Base-by-base conservation (phyloP, 345 rosid species). In the Rhodamnia argentea region DNA sequence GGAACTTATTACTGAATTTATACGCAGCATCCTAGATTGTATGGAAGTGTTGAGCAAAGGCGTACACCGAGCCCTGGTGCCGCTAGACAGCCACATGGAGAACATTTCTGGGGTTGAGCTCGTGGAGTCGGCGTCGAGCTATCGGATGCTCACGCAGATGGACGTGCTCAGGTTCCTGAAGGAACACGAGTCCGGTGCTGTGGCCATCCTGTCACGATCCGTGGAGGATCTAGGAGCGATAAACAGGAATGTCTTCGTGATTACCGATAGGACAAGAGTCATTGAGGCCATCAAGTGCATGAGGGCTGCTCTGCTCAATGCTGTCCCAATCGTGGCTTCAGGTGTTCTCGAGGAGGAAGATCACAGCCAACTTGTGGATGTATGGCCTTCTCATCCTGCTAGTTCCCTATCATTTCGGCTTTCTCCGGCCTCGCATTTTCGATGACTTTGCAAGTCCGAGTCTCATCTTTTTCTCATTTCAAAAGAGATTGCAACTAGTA, bases 21-120 rank as follows among this genome's bases (percentile, higher is more conserved):
- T 37, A 32, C 78, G 78, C 88, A 95, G 94, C 90, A 83, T 95
- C 51, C 6, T 94, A 15, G 99, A 95, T 56, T 94, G 98, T 86
- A 93, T 95, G 97, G 98, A 94, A 89, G 92, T 95, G 86, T 91
- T 95, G 81, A 93, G 97, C 92, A 95, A 95, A 90, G 98, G 98
- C 86, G 91, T 93, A 59, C 99, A 96, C 90, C 88, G 97, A 4
- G 96, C 97, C 11, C 87, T 95, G 85, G 98, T 96, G 53, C 99
- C 98, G 10, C 18, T 88, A 5, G 98, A 92, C 84, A 86, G 96
- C 78, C 92, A 89, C 27, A 89, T 76, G 92, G 95, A 92, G 82
- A 93, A 91, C 84, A 27, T 91, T 10, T 87, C 96, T 29, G 96
- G 96, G 57, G 95, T 90, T 29, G 96, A 94, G 88, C 93, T 94